Percentiles rank a stretch among this genome's conserved stretches.
Conservation (phyloP, 441 rosid genomes). For the Raphanus hybrid region DNA sequence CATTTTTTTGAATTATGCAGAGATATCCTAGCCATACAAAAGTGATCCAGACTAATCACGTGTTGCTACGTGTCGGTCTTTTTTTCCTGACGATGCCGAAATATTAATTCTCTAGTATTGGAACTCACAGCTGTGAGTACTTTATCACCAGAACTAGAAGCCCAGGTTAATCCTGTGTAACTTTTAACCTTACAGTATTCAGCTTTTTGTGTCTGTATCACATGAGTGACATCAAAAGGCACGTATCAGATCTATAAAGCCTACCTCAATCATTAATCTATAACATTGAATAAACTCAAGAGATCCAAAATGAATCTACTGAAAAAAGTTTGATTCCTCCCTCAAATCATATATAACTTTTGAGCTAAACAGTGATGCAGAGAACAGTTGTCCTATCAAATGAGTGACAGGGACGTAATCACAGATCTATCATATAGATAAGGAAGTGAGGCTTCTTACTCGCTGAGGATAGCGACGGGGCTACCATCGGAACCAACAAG, state of each 20-base stretch:
- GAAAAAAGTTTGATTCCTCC: not conserved
- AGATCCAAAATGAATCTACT: not conserved
- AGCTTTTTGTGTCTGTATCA: not conserved
- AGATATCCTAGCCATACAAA: no score
- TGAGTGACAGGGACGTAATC: not conserved
- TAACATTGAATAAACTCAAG: not conserved
- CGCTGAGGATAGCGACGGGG: constrained; percentile 71
- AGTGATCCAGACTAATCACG: no score
- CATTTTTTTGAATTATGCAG: no score
- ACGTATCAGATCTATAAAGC: not conserved
- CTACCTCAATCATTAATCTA: not conserved
- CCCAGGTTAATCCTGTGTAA: no score
- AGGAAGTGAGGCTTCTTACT: constrained; percentile 53
- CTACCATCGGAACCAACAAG: constrained; percentile 70
- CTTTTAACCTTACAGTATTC: no score
- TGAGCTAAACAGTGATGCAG: not conserved
- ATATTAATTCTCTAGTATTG: no score
- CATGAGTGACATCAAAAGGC: not conserved
- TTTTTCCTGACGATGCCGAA: no score
- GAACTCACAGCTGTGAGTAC: no score
- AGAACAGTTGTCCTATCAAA: not conserved
- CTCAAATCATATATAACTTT: not conserved
- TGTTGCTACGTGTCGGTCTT: no score
- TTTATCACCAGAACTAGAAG: no score
- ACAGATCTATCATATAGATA: not conserved